Base-by-base conservation (phyloP, 306 rosid genomes). In the Chamaecrista fasciculata region DNA sequence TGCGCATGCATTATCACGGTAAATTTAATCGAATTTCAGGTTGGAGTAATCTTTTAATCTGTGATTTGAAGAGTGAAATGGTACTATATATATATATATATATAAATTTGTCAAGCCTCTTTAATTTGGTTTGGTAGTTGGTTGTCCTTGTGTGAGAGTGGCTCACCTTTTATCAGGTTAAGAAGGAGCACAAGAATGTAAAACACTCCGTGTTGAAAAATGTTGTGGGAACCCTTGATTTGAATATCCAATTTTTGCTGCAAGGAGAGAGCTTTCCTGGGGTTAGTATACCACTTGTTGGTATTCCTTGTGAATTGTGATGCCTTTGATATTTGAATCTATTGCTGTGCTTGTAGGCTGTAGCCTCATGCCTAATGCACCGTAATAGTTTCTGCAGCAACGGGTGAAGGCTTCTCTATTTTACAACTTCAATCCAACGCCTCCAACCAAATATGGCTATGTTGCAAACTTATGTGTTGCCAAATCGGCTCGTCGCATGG, bases 231-330 rank as follows among this genome's bases (percentile, higher is more conserved):
- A 93, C 96, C 58, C 97, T 93, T 42, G 98, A 93, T 79, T 73
- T 93, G 87, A 83, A 83, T 81, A 70, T 82, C 62, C 85, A 80
- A 50, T 76, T 83, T 78, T 62, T 90, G 84, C 77, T 86, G 72
- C 88, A 80, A 46, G 98, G 98, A 71, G 98, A 93, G 86, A 90
- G 86, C 49, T 88, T 83, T 83, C 98, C 98, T 1, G 91, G 96
- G 96, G 98, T 33, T 33, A 28, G 3, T 4, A 85, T 24, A 18
- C n/a, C 24, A 28, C 57, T 31, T 50, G 67, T 65, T 65, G n/a
- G 53, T 43, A 67, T 55, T 47, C 28, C n/a, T n/a, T n/a, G n/a
- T n/a, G n/a, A n/a, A 26, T 50, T 73, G 3, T 42, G 51, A 14
- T 14, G 53, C 57, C 16, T 28, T 33, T 52, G 14, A 34, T 16